A percentile compares a stretch with the other conserved stretches of the same genome.
phyloP scores from a whole-genome alignment of 2,329 filamentous ascomycete genomes.

The Chaetomiaceae sp. region DNA sequence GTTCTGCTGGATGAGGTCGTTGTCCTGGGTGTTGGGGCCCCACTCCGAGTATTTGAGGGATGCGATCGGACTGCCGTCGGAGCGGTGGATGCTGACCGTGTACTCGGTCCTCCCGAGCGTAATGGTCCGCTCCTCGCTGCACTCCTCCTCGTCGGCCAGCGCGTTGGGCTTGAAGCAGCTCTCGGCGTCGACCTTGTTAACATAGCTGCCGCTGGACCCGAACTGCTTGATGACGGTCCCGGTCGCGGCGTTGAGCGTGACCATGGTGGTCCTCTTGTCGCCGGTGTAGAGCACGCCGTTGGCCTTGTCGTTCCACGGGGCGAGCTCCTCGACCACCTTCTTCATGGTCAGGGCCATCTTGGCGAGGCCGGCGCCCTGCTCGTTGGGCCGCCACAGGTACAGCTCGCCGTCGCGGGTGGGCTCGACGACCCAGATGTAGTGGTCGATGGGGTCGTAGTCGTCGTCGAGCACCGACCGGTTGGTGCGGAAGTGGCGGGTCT shows the following conservation, averaged over 20 bases:
- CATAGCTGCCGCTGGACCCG: constrained; percentile 64
- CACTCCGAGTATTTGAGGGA: constrained; percentile 92
- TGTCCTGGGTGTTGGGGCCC: constrained; percentile 87
- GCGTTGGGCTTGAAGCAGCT: constrained; percentile 70
- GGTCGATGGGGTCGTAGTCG: constrained; percentile 65
- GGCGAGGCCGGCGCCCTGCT: constrained; percentile 54
- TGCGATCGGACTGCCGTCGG: constrained; percentile 70
- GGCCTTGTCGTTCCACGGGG: constrained; percentile 70
- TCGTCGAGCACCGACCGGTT: constrained; percentile 60
- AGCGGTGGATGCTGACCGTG: constrained; percentile 76
- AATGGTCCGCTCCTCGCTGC: constrained; percentile 73
- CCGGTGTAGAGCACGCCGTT: constrained; percentile 84
- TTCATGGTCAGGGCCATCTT: constrained; percentile 74
- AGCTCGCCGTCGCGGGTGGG: constrained; percentile 81
- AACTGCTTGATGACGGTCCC: constrained; percentile 82
- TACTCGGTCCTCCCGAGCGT: constrained; percentile 87
- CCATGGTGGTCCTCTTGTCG: constrained; percentile 83
- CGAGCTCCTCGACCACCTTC: constrained; percentile 75
- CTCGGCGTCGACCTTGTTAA: constrained; percentile 56
- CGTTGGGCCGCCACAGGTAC: constrained; percentile 76
- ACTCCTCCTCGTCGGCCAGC: constrained; percentile 68
- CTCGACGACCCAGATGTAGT: constrained; percentile 93
- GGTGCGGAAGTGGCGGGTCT: constrained; percentile 75
- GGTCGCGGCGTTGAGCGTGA: constrained; percentile 82
- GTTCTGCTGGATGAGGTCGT: constrained; percentile 82